Base-by-base conservation (phyloP, 2,329 filamentous ascomycete species). In the Trichoderma asperellum region DNA sequence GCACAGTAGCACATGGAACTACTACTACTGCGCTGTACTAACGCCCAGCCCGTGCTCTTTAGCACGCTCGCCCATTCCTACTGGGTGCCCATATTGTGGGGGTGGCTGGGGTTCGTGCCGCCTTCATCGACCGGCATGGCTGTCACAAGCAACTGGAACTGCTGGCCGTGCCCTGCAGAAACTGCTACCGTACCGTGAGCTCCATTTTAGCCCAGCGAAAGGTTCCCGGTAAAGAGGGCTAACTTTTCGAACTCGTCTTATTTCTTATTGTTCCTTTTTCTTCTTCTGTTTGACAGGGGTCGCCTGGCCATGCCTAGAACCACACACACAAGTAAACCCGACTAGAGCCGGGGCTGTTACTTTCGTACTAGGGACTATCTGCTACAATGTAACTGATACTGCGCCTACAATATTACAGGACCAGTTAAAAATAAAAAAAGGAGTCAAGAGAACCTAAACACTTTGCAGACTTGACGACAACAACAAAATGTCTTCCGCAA, bases 71-170 rank as follows among this genome's bases (percentile, higher is more conserved):
- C 47, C 35, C 37, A 40, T 47, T 47, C 43, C 43, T 18, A 47
- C 43, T 21, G 18, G 8, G 43, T 47, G 37, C 24, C 16, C 24
- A 34, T 55, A 18, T 64, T 64, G 61, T 56, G 49, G 61, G 61
- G 61, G 61, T 32, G 10, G 61, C 49, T 52, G 49, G 61, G 61
- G 34, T 64, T 43, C 49, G 61, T 64, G 49, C 61, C 60, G 60
- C 60, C 32, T 53, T 49, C 32, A 35, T 37, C 47, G 53, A 37
- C 60, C 49, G 60, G 47, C 61, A 63, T 53, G 34, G 47, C 60
- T 35, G 16, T 14, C 16, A 47, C 16, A 47, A 47, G 40, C 40
- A n/a, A 32, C 5, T 47, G 24, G 24, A 43, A 43, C 16, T 47
- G 18, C 40, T n/a, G 18, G 47, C 18, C 21, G 21, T 43, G 37